Evolutionary conservation across 257 asterid genomes (phyloP).

Genomic region (Capsicum rhomboideum): DNA sequence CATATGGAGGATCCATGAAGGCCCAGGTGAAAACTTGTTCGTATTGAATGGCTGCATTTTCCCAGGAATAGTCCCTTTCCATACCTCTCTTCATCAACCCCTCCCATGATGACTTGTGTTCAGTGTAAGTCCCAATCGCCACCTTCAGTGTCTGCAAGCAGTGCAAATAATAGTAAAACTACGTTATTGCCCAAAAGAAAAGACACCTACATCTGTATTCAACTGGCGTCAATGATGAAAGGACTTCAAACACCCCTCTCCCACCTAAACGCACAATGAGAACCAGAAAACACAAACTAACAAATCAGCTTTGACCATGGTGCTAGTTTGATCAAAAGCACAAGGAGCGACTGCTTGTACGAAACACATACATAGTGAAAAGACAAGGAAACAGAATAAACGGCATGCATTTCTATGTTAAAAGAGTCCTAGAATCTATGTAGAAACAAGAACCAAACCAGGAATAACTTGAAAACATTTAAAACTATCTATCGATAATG

Average conservation of each 20-base stretch:
- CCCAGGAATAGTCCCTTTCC: slow-evolving; percentile 82
- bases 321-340: neutral
- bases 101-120: slow-evolving; percentile 75
- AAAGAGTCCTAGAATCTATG: neutral
- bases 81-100: slow-evolving; percentile 87
- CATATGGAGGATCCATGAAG: slow-evolving; percentile 70
- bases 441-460: neutral
- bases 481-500: neutral
- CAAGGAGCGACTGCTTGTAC: neutral
- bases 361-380: neutral
- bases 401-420: neutral
- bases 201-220: neutral
- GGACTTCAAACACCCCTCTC: neutral
- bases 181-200: neutral
- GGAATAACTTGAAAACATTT: neutral
- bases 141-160: slow-evolving; percentile 45
- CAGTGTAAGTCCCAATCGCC: slow-evolving; percentile 51
- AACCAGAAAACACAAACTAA: neutral
- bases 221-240: neutral
- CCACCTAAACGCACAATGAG: neutral
- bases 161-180: neutral
- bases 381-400: neutral
- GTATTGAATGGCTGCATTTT: slow-evolving; percentile 71
- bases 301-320: neutral
- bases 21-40: slow-evolving; percentile 90